Evolutionary conservation across 2,329 filamentous ascomycete genomes (phyloP), one percentile per base, ranked within the genome.

Genomic region (Pseudonectria buxi): DNA sequence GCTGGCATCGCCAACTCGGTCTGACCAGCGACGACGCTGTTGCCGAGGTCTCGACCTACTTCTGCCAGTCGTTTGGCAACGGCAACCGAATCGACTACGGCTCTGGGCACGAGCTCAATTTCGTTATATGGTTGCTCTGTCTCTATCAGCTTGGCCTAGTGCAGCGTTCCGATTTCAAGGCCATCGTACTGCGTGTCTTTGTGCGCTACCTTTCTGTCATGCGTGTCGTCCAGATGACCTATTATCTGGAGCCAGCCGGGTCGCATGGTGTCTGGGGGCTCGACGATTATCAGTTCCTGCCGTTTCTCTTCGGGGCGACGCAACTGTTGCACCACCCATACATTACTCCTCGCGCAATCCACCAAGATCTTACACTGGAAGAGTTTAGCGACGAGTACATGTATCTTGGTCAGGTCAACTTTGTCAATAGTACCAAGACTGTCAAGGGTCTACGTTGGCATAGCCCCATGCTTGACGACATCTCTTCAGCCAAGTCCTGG

Each of bases 221-320:
- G 88, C 86, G 89, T 35, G 71, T 75, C 15, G 74, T 96, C 12
- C 92, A 98, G 61, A 81, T 79, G 44, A 86, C 87, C 3, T 98
- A 98, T 64, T 98, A 98, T 55, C 80, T 98, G 33, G 92, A 98
- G 55, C 92, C 92, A 3, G 92, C 92, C 1, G 92, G 92, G 11
- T 95, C 90, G 1, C 92, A 98, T 58, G 92, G 92, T 27, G 92
- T 98, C 15, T 98, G 92, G 92, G 92, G 92, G 13, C 69, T 98
- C 2, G 92, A 98, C 54, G 92, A 98, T 60, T 95, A 98, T 63
- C 89, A 94, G 49, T 98, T 98, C 63, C 68, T 95, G 2, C 92
- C 94, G 0, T 98, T 96, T 58, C 75, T 98, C 10, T 94, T 96
- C 45, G 92, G 92, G 14, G 88, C 92, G 25, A 83, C 88, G 15